Base-by-base conservation (phyloP, 2,329 filamentous ascomycete genomes). In the Xylariales sp. region DNA sequence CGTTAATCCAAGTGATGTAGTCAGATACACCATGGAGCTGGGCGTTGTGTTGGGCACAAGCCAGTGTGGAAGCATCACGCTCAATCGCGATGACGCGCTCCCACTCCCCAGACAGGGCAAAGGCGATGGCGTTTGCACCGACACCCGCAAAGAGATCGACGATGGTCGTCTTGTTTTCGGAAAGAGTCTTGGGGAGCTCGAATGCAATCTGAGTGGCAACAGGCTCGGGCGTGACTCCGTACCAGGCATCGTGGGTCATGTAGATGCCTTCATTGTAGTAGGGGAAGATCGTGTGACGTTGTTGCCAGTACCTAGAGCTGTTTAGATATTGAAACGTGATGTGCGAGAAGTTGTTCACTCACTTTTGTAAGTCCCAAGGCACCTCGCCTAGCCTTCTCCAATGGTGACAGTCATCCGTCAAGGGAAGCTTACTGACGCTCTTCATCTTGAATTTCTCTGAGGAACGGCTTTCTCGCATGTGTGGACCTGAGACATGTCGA, bases 211-310 rank as follows among this genome's bases (percentile, higher is more conserved):
- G 80, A 87, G 75, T 81, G 46, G 93, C 93, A 20, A 98, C 80
- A 4, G 87, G 86, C 62, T 98, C 91, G 11, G 93, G 90, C 0
- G 94, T 98, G 6, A 97, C 90, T 42, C 90, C 93, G 61, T 93
- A 98, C 93, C 93, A 98, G 40, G 89, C 86, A 65, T 91, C 84
- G 60, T 95, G 83, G 0, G 94, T 98, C 73, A 98, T 80, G 71
- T 82, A 84, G 51, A 98, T 77, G 42, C 89, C 91, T 44, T 90
- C 76, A 59, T 96, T 84, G 59, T 96, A 98, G 53, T 76, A 76
- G 12, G 84, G 83, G 65, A 95, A 98, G 50, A 98, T 86, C 39
- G 82, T 84, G 61, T 93, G 83, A 45, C 93, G 80, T 57, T 97
- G 90, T 12, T 84, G 74, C 79, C 88, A 98, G 65, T 98, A 98